Evolutionary conservation across 1,284 basidiomycete genomes (phyloP), one percentile per base, ranked within the genome.

Genomic region (Coniferiporia sulphurascens): DNA sequence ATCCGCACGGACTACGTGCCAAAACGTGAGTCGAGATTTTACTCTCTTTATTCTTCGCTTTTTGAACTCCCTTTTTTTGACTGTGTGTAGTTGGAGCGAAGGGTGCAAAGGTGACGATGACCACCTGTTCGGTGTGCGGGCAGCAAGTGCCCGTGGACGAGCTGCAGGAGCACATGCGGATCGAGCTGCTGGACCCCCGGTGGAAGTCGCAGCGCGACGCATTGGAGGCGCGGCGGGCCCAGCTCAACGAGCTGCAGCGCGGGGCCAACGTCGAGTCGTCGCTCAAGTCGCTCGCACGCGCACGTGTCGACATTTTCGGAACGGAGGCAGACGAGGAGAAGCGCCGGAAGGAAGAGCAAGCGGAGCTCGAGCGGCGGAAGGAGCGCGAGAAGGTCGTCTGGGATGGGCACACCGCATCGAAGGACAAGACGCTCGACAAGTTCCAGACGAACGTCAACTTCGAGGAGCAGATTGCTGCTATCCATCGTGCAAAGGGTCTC

Each of bases 1-100:
- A 97, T 99, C 75, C 87, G 90, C 72, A 95, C 93, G 60, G 95
- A 98, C 72, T 98, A 99, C 73, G 89, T 97, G 44, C 91, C 96
- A 8, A 96, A 93, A 73, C 76, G 93, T 94, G 71, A 74, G 93
- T 72, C 32, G 53, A 53, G 34, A 50, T 44, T 27, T 27, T 48
- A 36, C 10, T 52, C 46, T 56, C 36, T 22, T 6, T 45, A 51
- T 62, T 55, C 64, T 67, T 22, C 64, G 21, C 2, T 48, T 55
- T 55, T 50, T 58, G 55, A 51, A 53, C 51, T 58, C 41, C 58
- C 63, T 35, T 59, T 51, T 48, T 10, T 56, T 62, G 13, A 7
- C 13, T 38, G 6, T 13, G 36, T 41, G 12, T 62, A 91, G 89
- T 90, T 53, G 83, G 86, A 63, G 76, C 81, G 60, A 87, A 86